Base-by-base conservation (phyloP, 208 protist species). In the Trypanosoma cruzi region DNA sequence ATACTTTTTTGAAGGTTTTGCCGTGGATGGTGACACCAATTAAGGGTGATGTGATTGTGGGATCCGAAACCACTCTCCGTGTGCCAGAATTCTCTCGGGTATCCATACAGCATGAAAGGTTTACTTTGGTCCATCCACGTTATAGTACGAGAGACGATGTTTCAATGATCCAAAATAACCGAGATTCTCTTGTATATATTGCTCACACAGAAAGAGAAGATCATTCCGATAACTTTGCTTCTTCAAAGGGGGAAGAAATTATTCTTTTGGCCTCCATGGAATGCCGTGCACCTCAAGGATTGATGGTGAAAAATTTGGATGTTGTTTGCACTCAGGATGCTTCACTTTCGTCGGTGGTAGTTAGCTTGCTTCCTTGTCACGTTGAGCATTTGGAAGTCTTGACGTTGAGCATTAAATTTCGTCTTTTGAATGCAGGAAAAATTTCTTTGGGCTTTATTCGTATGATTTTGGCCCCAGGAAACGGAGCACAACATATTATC, bases 321-420 rank as follows among this genome's bases (percentile, higher is more conserved):
- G 64, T 88, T 52, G 50, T 86, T 42, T 68, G 50, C 48, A 64
- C 76, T 34, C 66, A 83, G 28, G 71, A 69, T 32, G 64, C 82
- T 13, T 73, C 68, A 18, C 58, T 92, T 52, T 36, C 80, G 42
- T 77, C 65, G 28, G 64, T 75, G 26, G 79, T 63, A 29, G 64
- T 55, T 26, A 73, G 83, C 29, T 64, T 76, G 2, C 64, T 76
- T 48, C 74, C 75, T 11, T 83, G 69, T 24, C 56, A 73, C 59
- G 36, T 92, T 36, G 84, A 88, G 20, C 76, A 88, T 54, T 71
- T 79, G n/a, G 87, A 92, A 73, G 68, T 57, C 18, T 77, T 82
- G 11, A 88, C 81, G 13, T 64, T 92, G 48, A 64, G 78, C 46
- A 58, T 75, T 5, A 81, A 72, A 42, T 57, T 92, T 53, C 50